A percentile compares a stretch with the other conserved stretches of the same genome.
Evolutionary conservation across 441 rosid genomes (phyloP).

Genomic region (Croton setiger): DNA sequence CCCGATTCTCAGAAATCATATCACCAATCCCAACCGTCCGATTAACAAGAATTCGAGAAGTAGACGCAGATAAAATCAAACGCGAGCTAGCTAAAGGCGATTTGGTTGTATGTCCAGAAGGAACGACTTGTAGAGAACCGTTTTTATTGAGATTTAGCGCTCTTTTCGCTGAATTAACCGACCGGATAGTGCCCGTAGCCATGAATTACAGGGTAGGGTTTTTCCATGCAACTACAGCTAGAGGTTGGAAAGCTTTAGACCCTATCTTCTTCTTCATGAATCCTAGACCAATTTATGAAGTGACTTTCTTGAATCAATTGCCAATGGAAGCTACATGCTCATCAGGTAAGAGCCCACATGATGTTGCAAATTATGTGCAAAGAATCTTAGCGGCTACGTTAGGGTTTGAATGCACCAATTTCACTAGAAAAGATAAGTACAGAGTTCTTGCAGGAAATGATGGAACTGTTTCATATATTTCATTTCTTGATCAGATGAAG

Average conservation of each 20-base stretch:
- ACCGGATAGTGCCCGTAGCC: constrained; percentile 81
- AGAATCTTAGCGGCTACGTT: constrained; percentile 82
- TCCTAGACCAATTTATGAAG: constrained; percentile 86
- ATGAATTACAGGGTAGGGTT: constrained; percentile 89
- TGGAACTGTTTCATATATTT: constrained; percentile 59
- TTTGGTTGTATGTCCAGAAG: constrained; percentile 80
- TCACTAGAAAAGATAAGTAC: constrained; percentile 86
- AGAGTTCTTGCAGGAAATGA: constrained; percentile 80
- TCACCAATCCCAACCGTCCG: constrained; percentile 86
- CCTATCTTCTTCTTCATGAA: constrained; percentile 94
- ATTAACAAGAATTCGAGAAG: constrained; percentile 60
- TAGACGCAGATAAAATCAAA: constrained; percentile 65
- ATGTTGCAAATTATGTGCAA: constrained; percentile 88
- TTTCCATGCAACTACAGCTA: constrained; percentile 90
- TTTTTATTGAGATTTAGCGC: constrained; percentile 79
- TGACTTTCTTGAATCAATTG: constrained; percentile 79
- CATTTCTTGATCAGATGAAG: constrained; percentile 50
- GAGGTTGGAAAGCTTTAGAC: constrained; percentile 88
- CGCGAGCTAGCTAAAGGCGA: constrained; percentile 55
- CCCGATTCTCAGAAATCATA: constrained; percentile 67
- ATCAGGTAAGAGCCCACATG: constrained; percentile 82
- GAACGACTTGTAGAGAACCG: constrained; percentile 93
- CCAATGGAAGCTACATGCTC: constrained; percentile 81
- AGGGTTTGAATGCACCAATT: constrained; percentile 90
- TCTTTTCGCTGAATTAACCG: constrained; percentile 79